Evolutionary conservation across 2,329 filamentous ascomycete species (phyloP).

Genomic region (Talaromyces sp.): DNA sequence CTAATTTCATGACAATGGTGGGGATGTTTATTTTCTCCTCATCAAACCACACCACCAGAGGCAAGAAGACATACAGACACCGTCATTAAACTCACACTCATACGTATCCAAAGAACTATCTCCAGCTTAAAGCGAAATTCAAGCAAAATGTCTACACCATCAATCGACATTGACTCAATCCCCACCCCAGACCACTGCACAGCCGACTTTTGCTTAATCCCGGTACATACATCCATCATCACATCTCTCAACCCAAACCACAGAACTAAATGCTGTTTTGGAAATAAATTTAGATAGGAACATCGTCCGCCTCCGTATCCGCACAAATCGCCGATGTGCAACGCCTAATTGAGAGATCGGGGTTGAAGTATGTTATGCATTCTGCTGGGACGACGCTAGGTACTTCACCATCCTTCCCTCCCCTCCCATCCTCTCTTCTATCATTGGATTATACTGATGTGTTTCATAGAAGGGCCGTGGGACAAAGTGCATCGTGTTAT

Average conservation of each 20-base stretch:
- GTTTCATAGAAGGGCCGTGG: conserved; percentile 75
- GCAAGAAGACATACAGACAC: neutral
- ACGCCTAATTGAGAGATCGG: conserved; percentile 74
- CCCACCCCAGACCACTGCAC: conserved; percentile 71
- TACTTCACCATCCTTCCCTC: conserved; percentile 45
- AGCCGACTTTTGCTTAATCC: conserved; percentile 89
- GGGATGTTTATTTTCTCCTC: neutral
- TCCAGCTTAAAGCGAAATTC: neutral
- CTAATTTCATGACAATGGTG: neutral
- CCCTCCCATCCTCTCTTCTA: neutral
- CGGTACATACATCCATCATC: conserved; percentile 5
- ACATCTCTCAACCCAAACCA: no score
- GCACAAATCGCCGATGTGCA: conserved; percentile 87
- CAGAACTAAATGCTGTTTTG: no score
- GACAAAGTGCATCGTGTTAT: conserved; percentile 80
- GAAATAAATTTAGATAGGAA: conserved; percentile 63
- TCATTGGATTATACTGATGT: neutral
- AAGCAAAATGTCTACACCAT: conserved; percentile 13
- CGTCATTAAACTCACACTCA: neutral
- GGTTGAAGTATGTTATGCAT: conserved; percentile 83
- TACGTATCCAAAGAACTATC: neutral
- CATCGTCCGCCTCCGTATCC: conserved; percentile 69
- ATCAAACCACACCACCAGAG: neutral
- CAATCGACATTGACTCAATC: conserved; percentile 25
- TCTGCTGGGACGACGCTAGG: conserved; percentile 90